A percentile compares a stretch with the other conserved stretches of the same genome.
Evolutionary conservation across 2,329 filamentous ascomycete species (phyloP).

Genomic region (Penicillium sp.): DNA sequence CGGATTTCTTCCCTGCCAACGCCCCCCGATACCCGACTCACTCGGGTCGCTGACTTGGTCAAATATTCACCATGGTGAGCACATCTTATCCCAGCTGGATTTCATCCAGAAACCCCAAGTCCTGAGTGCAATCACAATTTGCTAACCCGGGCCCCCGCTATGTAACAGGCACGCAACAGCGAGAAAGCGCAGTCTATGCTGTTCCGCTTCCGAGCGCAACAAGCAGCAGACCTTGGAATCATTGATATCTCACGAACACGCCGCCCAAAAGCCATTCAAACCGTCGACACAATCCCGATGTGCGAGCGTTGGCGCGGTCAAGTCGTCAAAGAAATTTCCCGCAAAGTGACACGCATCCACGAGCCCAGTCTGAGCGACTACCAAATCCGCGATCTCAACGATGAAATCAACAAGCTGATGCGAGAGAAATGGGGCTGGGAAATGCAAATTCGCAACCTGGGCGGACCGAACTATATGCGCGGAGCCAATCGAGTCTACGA

Average conservation of each 20-base stretch:
- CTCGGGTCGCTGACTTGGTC: conserved; percentile 17
- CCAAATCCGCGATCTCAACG: conserved; percentile 96
- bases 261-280: conserved; percentile 87
- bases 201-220: conserved; percentile 97
- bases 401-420: conserved; percentile 99
- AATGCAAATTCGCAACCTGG: conserved; percentile 89
- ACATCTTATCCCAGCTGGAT: neutral
- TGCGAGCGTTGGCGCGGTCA: conserved; percentile 99
- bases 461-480: conserved; percentile 97
- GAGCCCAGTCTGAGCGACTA: conserved; percentile 89
- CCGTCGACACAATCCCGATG: conserved; percentile 76
- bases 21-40: conserved; percentile 13
- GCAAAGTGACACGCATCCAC: conserved; percentile 96
- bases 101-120: neutral
- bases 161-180: conserved; percentile 80
- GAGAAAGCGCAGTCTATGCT: conserved; percentile 99
- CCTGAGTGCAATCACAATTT: conserved; percentile 7
- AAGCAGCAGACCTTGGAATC: conserved; percentile 93
- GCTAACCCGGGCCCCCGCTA: conserved; percentile 23
- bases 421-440: conserved; percentile 99
- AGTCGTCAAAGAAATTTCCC: conserved; percentile 93
- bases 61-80: conserved; percentile 34
- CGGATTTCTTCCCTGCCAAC: conserved; percentile 22
- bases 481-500: conserved; percentile 70
- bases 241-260: conserved; percentile 89